Evolutionary conservation across 225 moss, liverwort and hornwort species (phyloP).

Genomic region (Lunularia cruciata): DNA sequence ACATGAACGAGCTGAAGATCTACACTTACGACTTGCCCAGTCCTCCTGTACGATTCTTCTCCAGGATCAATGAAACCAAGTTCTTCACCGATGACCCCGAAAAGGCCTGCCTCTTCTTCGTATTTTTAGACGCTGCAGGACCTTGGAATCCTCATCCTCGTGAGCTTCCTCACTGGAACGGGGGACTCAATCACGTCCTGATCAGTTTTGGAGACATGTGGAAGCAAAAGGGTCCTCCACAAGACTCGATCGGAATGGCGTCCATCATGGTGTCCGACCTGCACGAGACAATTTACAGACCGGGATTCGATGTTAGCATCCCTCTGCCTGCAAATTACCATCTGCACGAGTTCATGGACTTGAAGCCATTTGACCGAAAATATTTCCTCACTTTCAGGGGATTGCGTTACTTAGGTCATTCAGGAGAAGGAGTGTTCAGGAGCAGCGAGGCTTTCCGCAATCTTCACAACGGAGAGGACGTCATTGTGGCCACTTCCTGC

Average conservation of each 20-base stretch:
- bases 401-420: constrained; percentile 50
- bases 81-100: constrained; percentile 64
- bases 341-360: constrained; percentile 17
- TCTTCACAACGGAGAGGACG: constrained; percentile 73
- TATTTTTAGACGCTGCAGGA: constrained; percentile 50
- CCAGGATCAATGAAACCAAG: constrained; percentile 48
- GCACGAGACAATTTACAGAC: constrained; percentile 65
- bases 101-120: constrained; percentile 69
- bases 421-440: constrained; percentile 53
- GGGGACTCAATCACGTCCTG: constrained; percentile 69
- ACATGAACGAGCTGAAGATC: constrained; percentile 53
- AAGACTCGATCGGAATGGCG: constrained; percentile 54
- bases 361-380: constrained; percentile 47
- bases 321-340: constrained; percentile 50
- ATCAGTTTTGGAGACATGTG: constrained; percentile 72
- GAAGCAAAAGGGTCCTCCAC: constrained; percentile 55
- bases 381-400: constrained; percentile 75
- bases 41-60: constrained; percentile 55
- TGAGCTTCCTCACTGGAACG: constrained; percentile 57
- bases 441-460: constrained; percentile 51
- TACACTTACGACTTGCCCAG: constrained; percentile 56
- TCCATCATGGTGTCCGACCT: constrained; percentile 55
- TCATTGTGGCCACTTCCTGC: constrained; percentile 46
- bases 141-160: constrained; percentile 63
- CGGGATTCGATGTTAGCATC: constrained; percentile 80